These are phyloP conservation scores for Exophiala spinifera DNA, from an alignment of 2,329 filamentous ascomycete genomes.

Conservation along the genomic window DNA sequence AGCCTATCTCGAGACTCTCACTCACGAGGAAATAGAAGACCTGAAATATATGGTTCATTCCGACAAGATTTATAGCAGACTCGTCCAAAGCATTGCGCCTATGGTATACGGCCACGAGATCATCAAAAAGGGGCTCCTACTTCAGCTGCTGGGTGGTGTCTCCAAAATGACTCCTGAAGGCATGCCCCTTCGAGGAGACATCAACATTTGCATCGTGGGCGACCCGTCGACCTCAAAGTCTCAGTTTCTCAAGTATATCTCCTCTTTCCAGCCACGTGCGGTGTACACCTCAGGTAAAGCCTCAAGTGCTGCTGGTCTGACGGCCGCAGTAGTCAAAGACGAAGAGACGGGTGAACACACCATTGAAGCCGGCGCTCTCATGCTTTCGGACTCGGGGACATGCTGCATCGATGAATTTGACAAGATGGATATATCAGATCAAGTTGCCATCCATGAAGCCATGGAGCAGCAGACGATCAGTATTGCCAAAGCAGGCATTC, in stretches of 20 bases:
- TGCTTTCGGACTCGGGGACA: conserved; percentile 95
- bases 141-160: conserved; percentile 95
- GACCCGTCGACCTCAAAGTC: conserved; percentile 97
- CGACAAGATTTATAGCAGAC: conserved; percentile 87
- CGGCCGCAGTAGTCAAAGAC: conserved; percentile 94
- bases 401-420: conserved; percentile 99
- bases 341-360: conserved; percentile 98
- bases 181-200: conserved; percentile 92
- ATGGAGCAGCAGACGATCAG: conserved; percentile 99
- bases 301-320: conserved; percentile 94
- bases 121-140: conserved; percentile 91
- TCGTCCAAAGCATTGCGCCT: conserved; percentile 90
- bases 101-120: conserved; percentile 97
- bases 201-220: conserved; percentile 98
- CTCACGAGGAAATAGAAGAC: conserved; percentile 82
- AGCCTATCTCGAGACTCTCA: conserved; percentile 81
- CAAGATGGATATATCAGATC: conserved; percentile 97
- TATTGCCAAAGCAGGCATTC: conserved; percentile 96
- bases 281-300: conserved; percentile 98
- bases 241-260: conserved; percentile 90
- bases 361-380: conserved; percentile 94
- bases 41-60: conserved; percentile 90
- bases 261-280: conserved; percentile 90
- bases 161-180: conserved; percentile 88
- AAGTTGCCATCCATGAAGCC: conserved; percentile 98